Base-by-base conservation (phyloP, 352 stramenopile genomes). In the Blastocystis sp. region DNA sequence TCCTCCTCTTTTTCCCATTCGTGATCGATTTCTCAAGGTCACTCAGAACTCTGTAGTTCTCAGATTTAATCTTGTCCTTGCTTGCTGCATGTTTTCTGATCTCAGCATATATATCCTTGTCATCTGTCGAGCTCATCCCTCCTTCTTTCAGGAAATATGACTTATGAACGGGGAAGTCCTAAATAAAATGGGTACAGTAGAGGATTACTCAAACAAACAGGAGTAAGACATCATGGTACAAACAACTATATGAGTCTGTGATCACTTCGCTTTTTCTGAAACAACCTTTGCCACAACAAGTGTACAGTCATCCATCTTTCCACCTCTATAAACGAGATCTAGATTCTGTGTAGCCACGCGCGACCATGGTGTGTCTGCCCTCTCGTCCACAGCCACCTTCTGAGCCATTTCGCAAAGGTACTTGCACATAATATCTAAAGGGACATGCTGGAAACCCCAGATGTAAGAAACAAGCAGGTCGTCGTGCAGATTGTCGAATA, bases 231-330 rank as follows among this genome's bases (percentile, higher is more conserved):
- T 2, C 70, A 85, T 85, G 45, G 73, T 85, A 85, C 73, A 85
- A 53, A 78, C n/a, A 24, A 78, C 66, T 54, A 70, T 47, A 41
- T 47, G 59, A 24, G 64, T 62, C 37, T n/a, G 20, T 41, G 26
- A n/a, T 64, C 39, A 85, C 73, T 85, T 85, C 30, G 73, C 73
- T 20, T 89, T 89, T 54, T 89, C 78, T 64, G 63, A 55, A 8
- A 89, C 78, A 64, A 89, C 78, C 78, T 89, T 89, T 20, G 63
- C 78, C 9, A 89, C 66, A 16, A 89, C 78, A n/a, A 79, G 39
- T 47, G 78, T 89, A 65, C 63, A 79, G n/a, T 89, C 78, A 65
- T 89, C 78, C 66, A 79, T 89, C 30, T 89, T 89, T 8, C 78
- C 78, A 59, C 78, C 78, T n/a, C 66, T 43, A 65, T 89, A 89